These are phyloP conservation scores for Olyra latifolia DNA, from an alignment of 176 grass and related monocot species.

Conservation along the genomic window DNA sequence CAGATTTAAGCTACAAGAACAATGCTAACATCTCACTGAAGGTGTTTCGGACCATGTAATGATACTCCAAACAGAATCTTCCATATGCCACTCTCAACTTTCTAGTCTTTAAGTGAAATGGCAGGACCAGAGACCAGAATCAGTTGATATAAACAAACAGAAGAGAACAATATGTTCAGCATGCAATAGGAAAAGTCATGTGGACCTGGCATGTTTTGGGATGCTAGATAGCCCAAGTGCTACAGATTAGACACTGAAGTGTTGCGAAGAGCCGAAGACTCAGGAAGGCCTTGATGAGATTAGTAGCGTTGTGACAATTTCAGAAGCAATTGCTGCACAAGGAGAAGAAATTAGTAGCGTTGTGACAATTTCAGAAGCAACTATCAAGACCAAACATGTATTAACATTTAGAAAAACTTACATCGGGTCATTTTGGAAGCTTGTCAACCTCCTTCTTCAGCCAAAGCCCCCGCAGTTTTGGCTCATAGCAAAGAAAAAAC, in stretches of 20 bases:
- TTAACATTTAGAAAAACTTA: too few species aligned
- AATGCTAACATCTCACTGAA: background rate
- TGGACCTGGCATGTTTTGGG: constrained; percentile 39
- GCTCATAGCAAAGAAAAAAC: too few species aligned
- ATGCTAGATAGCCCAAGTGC: constrained; percentile 34
- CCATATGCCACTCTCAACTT: background rate
- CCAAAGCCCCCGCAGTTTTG: too few species aligned
- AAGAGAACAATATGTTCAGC: background rate
- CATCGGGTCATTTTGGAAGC: too few species aligned
- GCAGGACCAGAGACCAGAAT: background rate
- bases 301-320: too few species aligned
- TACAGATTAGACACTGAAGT: constrained; percentile 42
- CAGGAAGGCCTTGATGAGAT: constrained; percentile 19
- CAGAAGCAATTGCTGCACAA: too few species aligned
- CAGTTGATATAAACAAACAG: background rate
- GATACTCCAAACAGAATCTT: background rate
- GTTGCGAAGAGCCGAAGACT: too few species aligned
- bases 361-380: too few species aligned
- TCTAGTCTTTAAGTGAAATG: background rate
- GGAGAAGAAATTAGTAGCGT: too few species aligned
- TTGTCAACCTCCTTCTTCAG: too few species aligned
- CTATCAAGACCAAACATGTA: too few species aligned
- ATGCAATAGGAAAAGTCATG: background rate
- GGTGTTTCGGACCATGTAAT: background rate
- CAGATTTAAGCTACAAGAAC: background rate